These are phyloP conservation scores for Fusarium oligoseptatum DNA, from an alignment of 2,329 filamentous ascomycete genomes.

Conservation along the genomic window DNA sequence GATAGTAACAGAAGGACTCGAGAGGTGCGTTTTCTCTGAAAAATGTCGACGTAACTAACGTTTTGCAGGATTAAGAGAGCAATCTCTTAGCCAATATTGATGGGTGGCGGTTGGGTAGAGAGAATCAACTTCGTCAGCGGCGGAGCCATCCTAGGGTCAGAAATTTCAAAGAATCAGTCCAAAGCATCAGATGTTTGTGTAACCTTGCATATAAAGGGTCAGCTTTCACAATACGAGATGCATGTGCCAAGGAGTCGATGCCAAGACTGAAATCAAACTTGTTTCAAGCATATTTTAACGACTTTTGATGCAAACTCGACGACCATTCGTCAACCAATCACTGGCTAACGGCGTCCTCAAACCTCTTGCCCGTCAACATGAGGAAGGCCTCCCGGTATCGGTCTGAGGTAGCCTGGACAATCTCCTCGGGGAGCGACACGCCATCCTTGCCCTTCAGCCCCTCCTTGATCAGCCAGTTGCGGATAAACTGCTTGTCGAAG, in stretches of 20 bases:
- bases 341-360: conserved; percentile 48
- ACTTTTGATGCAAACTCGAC: not conserved
- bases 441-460: conserved; percentile 64
- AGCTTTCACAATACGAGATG: not conserved
- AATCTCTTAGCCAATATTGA: conserved; percentile 13
- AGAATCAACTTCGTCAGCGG: conserved; percentile 5
- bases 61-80: conserved; percentile 26
- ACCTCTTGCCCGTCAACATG: conserved; percentile 70
- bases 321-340: conserved; percentile 9
- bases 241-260: conserved; percentile 1
- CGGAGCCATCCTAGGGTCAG: not conserved
- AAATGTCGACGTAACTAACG: conserved; percentile 9
- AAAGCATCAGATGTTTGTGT: not conserved
- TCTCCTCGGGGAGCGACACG: conserved; percentile 75
- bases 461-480: conserved; percentile 82
- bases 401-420: conserved; percentile 73
- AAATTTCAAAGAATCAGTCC: conserved; percentile 22
- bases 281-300: conserved; percentile 11
- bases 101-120: not conserved
- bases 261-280: conserved; percentile 32
- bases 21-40: conserved; percentile 44
- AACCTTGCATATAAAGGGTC: not conserved
- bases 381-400: conserved; percentile 84
- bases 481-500: conserved; percentile 88
- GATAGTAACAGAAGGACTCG: conserved; percentile 54